Base-by-base conservation (phyloP, 805 yeast species). In the Yamadazyma ubonensis region DNA sequence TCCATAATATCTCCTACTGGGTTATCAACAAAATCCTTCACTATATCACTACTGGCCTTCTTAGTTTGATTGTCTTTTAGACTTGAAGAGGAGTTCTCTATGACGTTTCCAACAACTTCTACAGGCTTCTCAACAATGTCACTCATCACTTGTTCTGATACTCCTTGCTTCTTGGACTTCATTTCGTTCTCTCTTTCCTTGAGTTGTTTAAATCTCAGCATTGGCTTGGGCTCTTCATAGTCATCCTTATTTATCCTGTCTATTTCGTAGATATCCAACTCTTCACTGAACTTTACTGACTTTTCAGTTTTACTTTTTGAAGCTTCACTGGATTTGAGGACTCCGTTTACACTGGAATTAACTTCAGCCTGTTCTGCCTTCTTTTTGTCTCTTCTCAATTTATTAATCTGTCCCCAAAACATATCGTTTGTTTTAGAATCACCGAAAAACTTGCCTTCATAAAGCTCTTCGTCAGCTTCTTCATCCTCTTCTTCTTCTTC, bases 211-310 rank as follows among this genome's bases (percentile, higher is more conserved):
- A 54, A 55, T 36, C 41, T 49, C 1, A 55, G 49, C 3, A 48
- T 30, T 14, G 33, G 25, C 22, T 28, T 35, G 7, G 46, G 39
- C 11, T 54, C 55, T 11, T 59, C 50, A 45, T 57, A 70, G 44
- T 77, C 51, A 26, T 69, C 69, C 21, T 69, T 70, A 52, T 81
- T 77, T 2, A 79, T 65, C 46, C 78, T 75, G 35, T 77, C 83
- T 34, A 83, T 69, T 41, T 78, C 79, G 45, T 79, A 81, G 8
- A 83, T 73, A 32, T 79, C 76, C 22, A 79, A 63, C 2, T 61
- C 61, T 1, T 68, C 67, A 0, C 80, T 68, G 59, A 82, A 83
- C 12, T 71, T 57, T 7, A 83, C 87, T 2, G 74, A 59, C 49
- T 78, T 79, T 45, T 66, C 66, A 4, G 31, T n/a, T 14, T 31